phyloP scores from a whole-genome alignment of 306 rosid species.

The Comarum palustre region DNA sequence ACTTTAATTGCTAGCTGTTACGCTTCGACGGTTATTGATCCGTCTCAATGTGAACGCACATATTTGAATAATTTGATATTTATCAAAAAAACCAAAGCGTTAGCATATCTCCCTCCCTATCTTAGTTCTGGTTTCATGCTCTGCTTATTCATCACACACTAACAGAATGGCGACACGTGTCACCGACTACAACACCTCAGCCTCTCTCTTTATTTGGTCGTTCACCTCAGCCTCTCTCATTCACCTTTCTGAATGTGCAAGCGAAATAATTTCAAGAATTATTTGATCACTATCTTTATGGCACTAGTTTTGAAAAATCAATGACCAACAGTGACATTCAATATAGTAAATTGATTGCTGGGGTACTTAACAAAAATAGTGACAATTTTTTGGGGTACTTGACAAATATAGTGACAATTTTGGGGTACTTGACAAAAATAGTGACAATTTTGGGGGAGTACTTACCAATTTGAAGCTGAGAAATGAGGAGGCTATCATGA shows the following conservation, averaged over 20 bases:
- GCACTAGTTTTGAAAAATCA: not conserved
- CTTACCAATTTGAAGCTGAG: conserved; percentile 80
- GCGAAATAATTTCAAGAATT: not conserved
- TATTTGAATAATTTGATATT: too few relatives aligned
- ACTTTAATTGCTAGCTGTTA: not conserved
- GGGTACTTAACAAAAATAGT: too few relatives aligned
- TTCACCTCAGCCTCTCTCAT: conserved; percentile 1
- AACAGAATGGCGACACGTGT: not conserved
- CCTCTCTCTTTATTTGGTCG: too few relatives aligned
- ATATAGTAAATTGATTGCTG: not conserved
- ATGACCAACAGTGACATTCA: not conserved
- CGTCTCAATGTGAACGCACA: not conserved
- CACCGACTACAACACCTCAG: conserved; percentile 18
- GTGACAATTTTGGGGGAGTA: not conserved
- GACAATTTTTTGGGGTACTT: too few relatives aligned
- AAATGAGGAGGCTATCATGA: conserved; percentile 60
- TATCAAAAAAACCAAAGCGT: not conserved
- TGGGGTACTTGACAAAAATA: too few relatives aligned
- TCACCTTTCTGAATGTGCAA: conserved; percentile 6
- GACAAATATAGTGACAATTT: too few relatives aligned
- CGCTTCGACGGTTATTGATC: not conserved
- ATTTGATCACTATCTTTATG: too few relatives aligned
- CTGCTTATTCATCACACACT: conserved; percentile 11
- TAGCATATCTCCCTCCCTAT: not conserved
- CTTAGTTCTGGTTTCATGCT: not conserved